These are phyloP conservation scores for Calendula officinalis DNA, from an alignment of 129 eudicot species.

Conservation along the genomic window DNA sequence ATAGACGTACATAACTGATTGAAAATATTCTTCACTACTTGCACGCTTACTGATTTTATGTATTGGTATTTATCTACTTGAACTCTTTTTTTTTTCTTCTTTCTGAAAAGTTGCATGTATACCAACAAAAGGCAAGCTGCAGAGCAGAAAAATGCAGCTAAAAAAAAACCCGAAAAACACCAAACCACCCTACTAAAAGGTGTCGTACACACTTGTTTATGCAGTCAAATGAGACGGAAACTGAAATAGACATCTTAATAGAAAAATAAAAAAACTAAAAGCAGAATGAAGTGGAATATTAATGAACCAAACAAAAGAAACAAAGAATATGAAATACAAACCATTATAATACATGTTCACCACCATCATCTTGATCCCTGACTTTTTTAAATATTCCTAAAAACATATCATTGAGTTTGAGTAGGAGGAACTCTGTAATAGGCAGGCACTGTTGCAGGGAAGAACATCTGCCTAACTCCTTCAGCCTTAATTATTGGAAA, in stretches of 20 bases:
- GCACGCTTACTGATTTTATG: too few species aligned
- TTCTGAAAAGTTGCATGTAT: too few species aligned
- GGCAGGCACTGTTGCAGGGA: conserved; percentile 83
- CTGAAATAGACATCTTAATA: conserved; percentile 6
- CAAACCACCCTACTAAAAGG: not conserved
- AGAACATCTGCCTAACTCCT: conserved; percentile 90
- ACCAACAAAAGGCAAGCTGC: too few species aligned
- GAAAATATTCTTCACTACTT: too few species aligned
- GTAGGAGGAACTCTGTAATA: conserved; percentile 70
- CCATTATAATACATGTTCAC: conserved; percentile 13
- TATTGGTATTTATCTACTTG: too few species aligned
- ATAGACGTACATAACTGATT: too few species aligned
- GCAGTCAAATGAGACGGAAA: not conserved
- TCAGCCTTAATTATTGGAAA: conserved; percentile 84
- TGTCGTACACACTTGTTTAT: not conserved
- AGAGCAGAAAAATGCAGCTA: too few species aligned
- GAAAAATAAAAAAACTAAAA: not conserved
- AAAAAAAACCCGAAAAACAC: too few species aligned
- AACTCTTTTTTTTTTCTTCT: too few species aligned
- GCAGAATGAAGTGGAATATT: not conserved
- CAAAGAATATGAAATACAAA: conserved; percentile 17
- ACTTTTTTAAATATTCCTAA: not conserved
- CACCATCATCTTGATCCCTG: not conserved
- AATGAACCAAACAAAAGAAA: conserved; percentile 10
- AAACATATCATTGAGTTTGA: not conserved